Evolutionary conservation across 2,329 filamentous ascomycete species (phyloP).

Genomic region (Aspergillus sergii): DNA sequence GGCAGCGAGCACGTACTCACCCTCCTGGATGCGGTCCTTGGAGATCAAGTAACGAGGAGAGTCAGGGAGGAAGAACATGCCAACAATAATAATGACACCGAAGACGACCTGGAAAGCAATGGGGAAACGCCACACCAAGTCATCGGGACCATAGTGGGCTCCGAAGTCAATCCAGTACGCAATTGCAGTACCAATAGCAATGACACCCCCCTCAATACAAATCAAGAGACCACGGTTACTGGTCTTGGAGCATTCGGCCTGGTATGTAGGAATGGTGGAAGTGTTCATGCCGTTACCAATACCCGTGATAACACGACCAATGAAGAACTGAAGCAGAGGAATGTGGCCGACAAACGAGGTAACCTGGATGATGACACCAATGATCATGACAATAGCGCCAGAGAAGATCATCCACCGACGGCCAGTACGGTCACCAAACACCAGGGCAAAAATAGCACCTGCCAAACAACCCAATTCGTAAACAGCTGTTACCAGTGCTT

Average conservation of each 20-base stretch:
- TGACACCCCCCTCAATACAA: conserved; percentile 59
- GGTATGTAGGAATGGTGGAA: conserved; percentile 57
- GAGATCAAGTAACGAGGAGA: conserved; percentile 51
- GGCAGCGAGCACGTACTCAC: conserved; percentile 53
- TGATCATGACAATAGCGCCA: conserved; percentile 56
- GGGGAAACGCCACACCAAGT: conserved; percentile 54
- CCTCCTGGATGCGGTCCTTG: conserved; percentile 50
- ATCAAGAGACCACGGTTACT: conserved; percentile 64
- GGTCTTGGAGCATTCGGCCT: conserved; percentile 56
- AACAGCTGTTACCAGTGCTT: conserved; percentile 36
- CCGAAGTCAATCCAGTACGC: conserved; percentile 58
- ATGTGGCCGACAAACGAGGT: conserved; percentile 34
- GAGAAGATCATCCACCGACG: conserved; percentile 55
- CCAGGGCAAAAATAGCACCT: conserved; percentile 41
- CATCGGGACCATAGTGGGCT: conserved; percentile 37
- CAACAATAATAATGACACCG: conserved; percentile 47
- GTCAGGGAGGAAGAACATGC: conserved; percentile 49
- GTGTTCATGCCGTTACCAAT: conserved; percentile 61
- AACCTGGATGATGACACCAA: conserved; percentile 45
- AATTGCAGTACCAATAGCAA: conserved; percentile 55
- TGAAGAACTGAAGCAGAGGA: conserved; percentile 54
- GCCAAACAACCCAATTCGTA: conserved; percentile 39
- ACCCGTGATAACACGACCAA: conserved; percentile 56
- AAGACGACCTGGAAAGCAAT: conserved; percentile 58
- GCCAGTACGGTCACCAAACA: conserved; percentile 40